Evolutionary conservation across 495 filamentous ascomycete species (phyloP).

Genomic region (Cladorrhinum samala): DNA sequence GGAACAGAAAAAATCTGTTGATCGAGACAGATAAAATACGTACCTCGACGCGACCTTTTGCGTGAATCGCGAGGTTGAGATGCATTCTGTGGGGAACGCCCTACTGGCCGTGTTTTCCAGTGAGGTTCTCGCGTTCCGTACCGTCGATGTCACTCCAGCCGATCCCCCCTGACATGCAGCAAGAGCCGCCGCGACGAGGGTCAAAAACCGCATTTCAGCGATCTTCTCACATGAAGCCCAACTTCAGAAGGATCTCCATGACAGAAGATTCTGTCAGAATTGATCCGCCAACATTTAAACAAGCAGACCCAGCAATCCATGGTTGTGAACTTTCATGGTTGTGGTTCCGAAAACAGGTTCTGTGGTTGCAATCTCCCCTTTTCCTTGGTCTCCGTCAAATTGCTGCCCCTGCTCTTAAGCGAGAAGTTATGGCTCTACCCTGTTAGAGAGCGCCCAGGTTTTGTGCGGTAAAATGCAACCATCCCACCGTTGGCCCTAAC

Average conservation of each 20-base stretch:
- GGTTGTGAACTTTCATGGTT: not conserved
- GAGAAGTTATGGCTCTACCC: not conserved
- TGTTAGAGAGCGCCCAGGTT: not conserved
- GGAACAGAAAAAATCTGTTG: not conserved
- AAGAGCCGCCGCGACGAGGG: not conserved
- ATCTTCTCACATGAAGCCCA: too few relatives aligned
- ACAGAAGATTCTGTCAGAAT: not conserved
- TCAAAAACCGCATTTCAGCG: not conserved
- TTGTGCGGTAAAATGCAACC: not conserved
- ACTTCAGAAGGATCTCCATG: not conserved
- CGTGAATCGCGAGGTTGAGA: not conserved
- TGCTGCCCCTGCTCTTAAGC: not conserved
- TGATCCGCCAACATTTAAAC: too few relatives aligned
- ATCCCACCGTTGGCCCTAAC: too few relatives aligned
- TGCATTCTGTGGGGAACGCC: too few relatives aligned
- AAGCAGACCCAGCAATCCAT: not conserved
- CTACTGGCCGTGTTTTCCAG: too few relatives aligned
- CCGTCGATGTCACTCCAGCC: too few relatives aligned
- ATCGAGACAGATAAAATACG: not conserved
- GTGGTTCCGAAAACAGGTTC: not conserved
- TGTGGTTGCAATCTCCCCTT: not conserved
- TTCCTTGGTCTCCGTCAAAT: not conserved
- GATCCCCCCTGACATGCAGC: not conserved
- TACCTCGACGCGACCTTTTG: not conserved
- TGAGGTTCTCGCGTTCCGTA: too few relatives aligned